A percentile compares a stretch with the other conserved stretches of the same genome.
phyloP scores from a whole-genome alignment of 768 basidiomycete species.

The Suillus decipiens region DNA sequence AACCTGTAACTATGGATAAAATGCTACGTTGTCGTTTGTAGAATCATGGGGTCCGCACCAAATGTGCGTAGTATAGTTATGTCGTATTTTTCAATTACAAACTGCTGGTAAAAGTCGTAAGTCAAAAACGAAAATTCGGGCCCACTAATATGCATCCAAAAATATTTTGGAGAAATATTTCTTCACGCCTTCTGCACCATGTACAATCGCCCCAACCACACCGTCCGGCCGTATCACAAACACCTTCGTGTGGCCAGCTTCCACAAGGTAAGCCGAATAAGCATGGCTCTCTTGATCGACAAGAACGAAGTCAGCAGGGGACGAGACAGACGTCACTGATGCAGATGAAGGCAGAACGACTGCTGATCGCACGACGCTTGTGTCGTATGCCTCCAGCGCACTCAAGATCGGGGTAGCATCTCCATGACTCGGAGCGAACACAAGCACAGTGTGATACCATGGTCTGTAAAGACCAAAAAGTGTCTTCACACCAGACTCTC shows the following conservation, averaged over 20 bases:
- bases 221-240: constrained; percentile 31
- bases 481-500: constrained; percentile 11
- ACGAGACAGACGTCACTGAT: neutral
- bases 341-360: constrained; percentile 5
- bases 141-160: neutral
- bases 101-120: neutral
- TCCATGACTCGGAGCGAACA: constrained; percentile 5
- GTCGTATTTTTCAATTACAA: too few relatives aligned
- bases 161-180: neutral
- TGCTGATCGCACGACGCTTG: neutral
- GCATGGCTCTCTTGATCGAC: constrained; percentile 38
- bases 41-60: too few relatives aligned
- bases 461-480: constrained; percentile 33
- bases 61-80: too few relatives aligned
- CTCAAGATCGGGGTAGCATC: constrained; percentile 12
- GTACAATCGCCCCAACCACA: constrained; percentile 30
- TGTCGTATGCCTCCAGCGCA: constrained; percentile 1
- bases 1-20: too few relatives aligned
- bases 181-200: constrained; percentile 20
- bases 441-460: constrained; percentile 17
- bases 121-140: neutral
- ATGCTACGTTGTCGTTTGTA: too few relatives aligned
- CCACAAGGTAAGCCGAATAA: constrained; percentile 35
- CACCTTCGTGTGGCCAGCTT: constrained; percentile 31
- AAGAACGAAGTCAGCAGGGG: constrained; percentile 31